phyloP scores from a whole-genome alignment of 2,329 filamentous ascomycete species.

The Alternaria sp. region DNA sequence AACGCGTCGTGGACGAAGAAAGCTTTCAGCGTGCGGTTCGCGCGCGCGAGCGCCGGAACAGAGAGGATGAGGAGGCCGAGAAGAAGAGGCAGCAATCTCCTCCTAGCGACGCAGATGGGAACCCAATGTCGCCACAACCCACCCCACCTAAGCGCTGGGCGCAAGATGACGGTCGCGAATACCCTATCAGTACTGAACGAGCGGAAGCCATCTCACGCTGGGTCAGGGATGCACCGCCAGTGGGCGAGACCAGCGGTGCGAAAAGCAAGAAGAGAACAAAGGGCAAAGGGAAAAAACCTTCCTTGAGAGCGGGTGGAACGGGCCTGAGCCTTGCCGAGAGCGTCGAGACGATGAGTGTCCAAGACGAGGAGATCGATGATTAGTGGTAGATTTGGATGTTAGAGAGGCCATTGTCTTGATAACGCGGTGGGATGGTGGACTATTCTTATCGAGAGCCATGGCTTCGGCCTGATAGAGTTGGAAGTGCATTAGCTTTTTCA shows the following conservation, averaged over 20 bases:
- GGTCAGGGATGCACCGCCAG: constrained; percentile 62
- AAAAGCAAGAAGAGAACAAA: constrained; percentile 44
- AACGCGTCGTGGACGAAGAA: constrained; percentile 70
- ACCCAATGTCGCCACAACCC: constrained; percentile 1
- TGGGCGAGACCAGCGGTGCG: constrained; percentile 43
- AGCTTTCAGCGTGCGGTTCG: constrained; percentile 68
- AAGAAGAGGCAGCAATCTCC: constrained; percentile 9
- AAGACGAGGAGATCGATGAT: constrained; percentile 10
- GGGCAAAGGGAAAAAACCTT: constrained; percentile 22
- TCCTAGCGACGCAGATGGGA: background rate
- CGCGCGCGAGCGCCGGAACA: constrained; percentile 63
- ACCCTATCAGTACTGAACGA: constrained; percentile 72
- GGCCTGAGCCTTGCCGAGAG: constrained; percentile 25
- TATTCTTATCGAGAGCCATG: background rate
- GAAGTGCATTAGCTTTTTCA: background rate
- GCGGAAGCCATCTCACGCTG: constrained; percentile 73
- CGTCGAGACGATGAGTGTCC: constrained; percentile 25
- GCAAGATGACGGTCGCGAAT: constrained; percentile 70
- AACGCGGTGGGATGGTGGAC: background rate
- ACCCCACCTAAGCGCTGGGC: constrained; percentile 64
- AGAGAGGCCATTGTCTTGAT: background rate
- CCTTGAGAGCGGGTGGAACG: background rate
- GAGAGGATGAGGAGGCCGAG: constrained; percentile 62
- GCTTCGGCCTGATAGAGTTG: background rate
- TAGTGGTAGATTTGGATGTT: background rate